Base-by-base conservation (phyloP, 352 stramenopile species). In the Phytophthora tubulina region DNA sequence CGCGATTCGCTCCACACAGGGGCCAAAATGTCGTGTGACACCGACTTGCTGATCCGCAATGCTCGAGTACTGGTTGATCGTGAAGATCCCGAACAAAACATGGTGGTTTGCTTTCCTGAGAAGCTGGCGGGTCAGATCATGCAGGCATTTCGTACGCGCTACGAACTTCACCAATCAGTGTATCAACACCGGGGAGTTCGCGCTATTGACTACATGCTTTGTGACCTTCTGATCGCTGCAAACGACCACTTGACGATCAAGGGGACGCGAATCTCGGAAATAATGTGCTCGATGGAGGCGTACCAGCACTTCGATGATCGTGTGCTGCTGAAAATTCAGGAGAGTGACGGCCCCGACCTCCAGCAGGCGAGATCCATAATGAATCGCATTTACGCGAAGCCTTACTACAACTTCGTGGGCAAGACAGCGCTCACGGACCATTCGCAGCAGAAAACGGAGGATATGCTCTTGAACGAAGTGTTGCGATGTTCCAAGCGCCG, bases 191-290 rank as follows among this genome's bases (percentile, higher is more conserved):
- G 94, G 50, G 83, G 81, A 31, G 70, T 91, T 41, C 85, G 85
- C 3, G 88, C 91, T 4, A 90, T 95, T 55, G 91, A 98, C 56
- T 96, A 94, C 60, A 98, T 97, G 91, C 75, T 98, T 17, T 89
- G 83, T 53, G 90, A 98, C 62, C 67, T 89, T 4, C 56, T 98
- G 30, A 70, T 94, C 8, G 78, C 85, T 38, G 85, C 92, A 10
- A 83, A 96, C 45, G 75, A 87, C 6, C 70, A 89, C 49, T 15
- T 91, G 13, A 80, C 56, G 10, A 88, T 93, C 63, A 93, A 92
- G 63, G 77, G 77, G 49, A 72, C 69, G 36, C 82, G 78, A 5
- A 85, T 97, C 6, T 92, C 83, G 0, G 83, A 93, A n/a, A 82
- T 92, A 7, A 80, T 90, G 35, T 42, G 72, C 11, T 76, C 67